Percentiles rank a stretch among this genome's conserved stretches.
Conservation (phyloP, 2,329 filamentous ascomycete genomes). For the Colletotrichum liaoningense region DNA sequence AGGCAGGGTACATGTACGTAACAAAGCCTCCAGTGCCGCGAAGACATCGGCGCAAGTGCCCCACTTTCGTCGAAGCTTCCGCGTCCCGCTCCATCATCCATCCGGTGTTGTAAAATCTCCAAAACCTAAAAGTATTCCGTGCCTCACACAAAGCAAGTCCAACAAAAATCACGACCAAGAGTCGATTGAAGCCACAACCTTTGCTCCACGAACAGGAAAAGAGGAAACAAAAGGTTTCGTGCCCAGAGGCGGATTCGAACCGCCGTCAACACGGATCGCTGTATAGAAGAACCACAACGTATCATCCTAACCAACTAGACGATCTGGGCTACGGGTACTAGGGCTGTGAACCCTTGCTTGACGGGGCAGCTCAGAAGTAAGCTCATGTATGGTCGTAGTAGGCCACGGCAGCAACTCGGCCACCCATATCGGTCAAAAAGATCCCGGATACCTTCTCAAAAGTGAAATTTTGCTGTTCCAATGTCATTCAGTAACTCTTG, state of each 20-base stretch:
- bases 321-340: slow-evolving; percentile 20
- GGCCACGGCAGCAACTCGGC: neutral
- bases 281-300: slow-evolving; percentile 33
- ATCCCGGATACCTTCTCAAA: too few species aligned
- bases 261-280: slow-evolving; percentile 35
- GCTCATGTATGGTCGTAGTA: fast-evolving
- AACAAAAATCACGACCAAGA: neutral
- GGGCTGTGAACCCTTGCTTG: neutral
- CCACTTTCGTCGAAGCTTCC: neutral
- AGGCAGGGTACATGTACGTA: neutral
- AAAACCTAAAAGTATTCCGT: too few species aligned
- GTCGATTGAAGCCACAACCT: too few species aligned
- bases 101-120: neutral
- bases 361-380: fast-evolving
- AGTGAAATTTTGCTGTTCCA: too few species aligned
- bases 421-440: neutral
- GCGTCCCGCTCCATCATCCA: neutral
- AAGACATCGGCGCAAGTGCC: neutral
- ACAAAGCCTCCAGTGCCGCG: too few species aligned
- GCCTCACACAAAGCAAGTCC: too few species aligned
- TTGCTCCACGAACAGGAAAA: neutral
- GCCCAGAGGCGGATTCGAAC: slow-evolving; percentile 36
- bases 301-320: slow-evolving; percentile 37
- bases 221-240: neutral
- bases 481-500: too few species aligned